Base-by-base conservation (phyloP, 2,329 filamentous ascomycete species). In the Xylaria sp. region DNA sequence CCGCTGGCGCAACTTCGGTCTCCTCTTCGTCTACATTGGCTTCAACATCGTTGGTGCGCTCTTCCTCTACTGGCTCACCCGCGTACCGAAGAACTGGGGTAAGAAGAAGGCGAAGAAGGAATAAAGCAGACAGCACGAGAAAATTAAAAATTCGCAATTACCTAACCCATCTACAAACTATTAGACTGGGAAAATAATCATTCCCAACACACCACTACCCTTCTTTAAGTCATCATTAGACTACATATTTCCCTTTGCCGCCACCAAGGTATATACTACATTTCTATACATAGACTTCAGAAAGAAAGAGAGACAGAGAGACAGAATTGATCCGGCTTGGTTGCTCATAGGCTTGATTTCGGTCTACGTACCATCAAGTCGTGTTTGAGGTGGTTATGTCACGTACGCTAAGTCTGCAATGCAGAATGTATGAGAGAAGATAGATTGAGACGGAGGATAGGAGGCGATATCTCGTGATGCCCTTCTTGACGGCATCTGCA, bases 1-100 rank as follows among this genome's bases (percentile, higher is more conserved):
- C 48, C 78, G 85, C 55, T 90, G 87, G 87, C 83, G 87, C 59
- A 87, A 89, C 74, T 87, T 86, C 62, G 87, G 87, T 2, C 81
- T 90, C 31, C 78, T 88, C 72, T 86, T 82, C 78, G 82, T 81
- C 0, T 90, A 87, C 69, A 84, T 88, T 66, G 77, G 82, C 3
- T 88, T 89, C 77, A 89, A 90, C 72, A 76, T 87, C 48, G 77
- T 81, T 23, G 84, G 81, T 1, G 87, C 87, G 0, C 79, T 89
- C 8, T 80, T 83, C 52, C 75, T 89, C 56, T 89, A 89, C 76
- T 89, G 83, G 83, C 76, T 86, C 69, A 81, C 79, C 0, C 77
- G 84, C 6, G 82, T 84, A 44, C 83, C 83, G 3, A 85, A 84
- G 78, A 78, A 76, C 28, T 74, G 74, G 72, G 74, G 73, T 61